Evolutionary conservation across 2,329 filamentous ascomycete species (phyloP), one percentile per base, ranked within the genome.

Genomic region (Stagonosporopsis cucurbitacearum): DNA sequence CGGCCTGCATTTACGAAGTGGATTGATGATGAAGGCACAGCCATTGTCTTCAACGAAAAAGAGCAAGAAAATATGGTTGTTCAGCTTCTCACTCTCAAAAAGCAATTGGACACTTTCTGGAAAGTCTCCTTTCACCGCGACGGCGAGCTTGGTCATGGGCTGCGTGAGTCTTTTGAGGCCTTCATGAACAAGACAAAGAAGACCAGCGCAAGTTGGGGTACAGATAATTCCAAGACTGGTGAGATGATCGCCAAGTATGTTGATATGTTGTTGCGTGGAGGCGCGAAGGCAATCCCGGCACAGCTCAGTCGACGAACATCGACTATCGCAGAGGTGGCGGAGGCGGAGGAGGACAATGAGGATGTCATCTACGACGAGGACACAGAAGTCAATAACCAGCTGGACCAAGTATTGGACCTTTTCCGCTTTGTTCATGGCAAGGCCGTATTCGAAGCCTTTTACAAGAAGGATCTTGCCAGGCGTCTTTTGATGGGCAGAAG

Each of bases 241-340:
- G 95, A 99, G 79, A 96, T 98, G 93, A 96, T 97, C 65, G 96
- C 95, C 26, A 98, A 97, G 76, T 93, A 98, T 68, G 90, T 99
- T 59, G 95, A 99, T 75, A 83, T 90, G 78, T 81, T 99, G 19
- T 83, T 99, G 28, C 88, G 92, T 51, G 92, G 92, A 45, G 96
- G 95, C 1, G 82, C 94, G 42, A 98, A 96, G 74, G 88, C 89
- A 0, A 84, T 96, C 8, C 91, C 91, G 1, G 83, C 86, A 40
- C 84, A 86, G 20, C 80, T 94, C 8, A 79, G 87, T 1, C 85
- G 87, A 0, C 68, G 69, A 63, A 74, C 75, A 35, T 51, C 53
- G 11, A 84, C 84, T 59, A 86, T 88, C 66, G 79, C 83, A 36
- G 59, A 60, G 22, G 84, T 84, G 11, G 86, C 86, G 70, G 85